phyloP scores from a whole-genome alignment of 1,284 basidiomycete genomes.

The Schizopora paradoxa region DNA sequence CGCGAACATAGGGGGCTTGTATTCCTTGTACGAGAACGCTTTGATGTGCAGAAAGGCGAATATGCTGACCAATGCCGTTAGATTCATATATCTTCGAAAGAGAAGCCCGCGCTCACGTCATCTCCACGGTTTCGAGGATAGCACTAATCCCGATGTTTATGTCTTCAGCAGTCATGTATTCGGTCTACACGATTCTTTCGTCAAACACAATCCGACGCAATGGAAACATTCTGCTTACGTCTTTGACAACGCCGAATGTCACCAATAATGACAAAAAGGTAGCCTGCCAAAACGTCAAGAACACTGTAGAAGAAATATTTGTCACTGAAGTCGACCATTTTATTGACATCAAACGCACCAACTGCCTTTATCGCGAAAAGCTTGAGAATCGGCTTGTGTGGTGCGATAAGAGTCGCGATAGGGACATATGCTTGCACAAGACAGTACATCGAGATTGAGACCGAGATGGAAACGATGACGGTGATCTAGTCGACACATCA shows the following conservation, averaged over 20 bases:
- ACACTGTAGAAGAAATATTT: slow-evolving; percentile 39
- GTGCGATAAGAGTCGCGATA: slow-evolving; percentile 50
- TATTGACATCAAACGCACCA: slow-evolving; percentile 37
- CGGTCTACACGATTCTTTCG: slow-evolving; percentile 36
- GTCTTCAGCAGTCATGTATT: slow-evolving; percentile 68
- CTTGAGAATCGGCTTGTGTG: slow-evolving; percentile 64
- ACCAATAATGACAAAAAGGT: slow-evolving; percentile 57
- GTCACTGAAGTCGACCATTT: neutral
- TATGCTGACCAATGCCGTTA: slow-evolving; percentile 34
- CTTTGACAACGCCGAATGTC: slow-evolving; percentile 60
- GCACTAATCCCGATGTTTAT: slow-evolving; percentile 72
- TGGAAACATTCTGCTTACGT: slow-evolving; percentile 36
- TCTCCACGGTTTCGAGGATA: slow-evolving; percentile 68
- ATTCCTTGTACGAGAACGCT: slow-evolving; percentile 70
- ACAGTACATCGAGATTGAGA: slow-evolving; percentile 79
- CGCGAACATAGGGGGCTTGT: slow-evolving; percentile 33
- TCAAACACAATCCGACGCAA: neutral
- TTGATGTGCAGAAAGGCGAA: slow-evolving; percentile 70
- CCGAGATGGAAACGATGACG: slow-evolving; percentile 62
- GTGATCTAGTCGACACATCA: slow-evolving; percentile 40
- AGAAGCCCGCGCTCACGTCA: slow-evolving; percentile 47
- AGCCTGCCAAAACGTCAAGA: slow-evolving; percentile 79
- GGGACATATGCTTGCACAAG: slow-evolving; percentile 70
- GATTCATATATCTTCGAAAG: neutral
- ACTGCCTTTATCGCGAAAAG: slow-evolving; percentile 72